Evolutionary conservation across 192 early-diverging fungal species (phyloP), one percentile per base, ranked within the genome.

Genomic region (Linnemannia elongata): DNA sequence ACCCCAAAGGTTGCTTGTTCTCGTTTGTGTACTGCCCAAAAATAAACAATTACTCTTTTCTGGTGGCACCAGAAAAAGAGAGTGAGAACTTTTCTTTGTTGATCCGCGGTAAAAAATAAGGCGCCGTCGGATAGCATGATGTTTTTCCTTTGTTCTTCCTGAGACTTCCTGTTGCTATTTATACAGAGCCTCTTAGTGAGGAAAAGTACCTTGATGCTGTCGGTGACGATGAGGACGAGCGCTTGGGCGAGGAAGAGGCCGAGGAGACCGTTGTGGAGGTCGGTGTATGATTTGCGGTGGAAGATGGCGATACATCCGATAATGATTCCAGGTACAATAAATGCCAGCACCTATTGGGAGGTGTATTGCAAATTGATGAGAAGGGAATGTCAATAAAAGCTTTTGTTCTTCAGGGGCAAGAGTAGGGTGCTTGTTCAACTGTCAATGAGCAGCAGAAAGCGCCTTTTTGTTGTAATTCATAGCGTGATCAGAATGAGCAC

Each of bases 211-310:
- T 93, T 93, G 68, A 93, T 78, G 27, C 89, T 77, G 55, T 91
- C 87, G 5, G 91, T 91, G 24, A 93, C 88, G 73, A 89, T 82
- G 24, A 91, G 82, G 7, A 88, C 90, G 41, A 91, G 80, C 9
- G 89, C 77, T 38, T 90, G 82, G 8, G 88, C 79, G 8, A 91
- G 82, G 24, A 85, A 76, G 4, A 93, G 82, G 3, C 92, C 91
- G 77, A 88, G 72, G 20, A 77, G 42, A 44, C 82, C 78, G 75
- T 89, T 82, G 77, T 89, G 89, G 68, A 80, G 71, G 63, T 89
- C 89, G 17, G 79, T 77, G 75, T 87, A 87, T 17, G 84, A 87
- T 55, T 15, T 80, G 38, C 79, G 66, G 15, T 81, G 36, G 57
- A 87, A 44, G 45, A 87, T 66, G 22, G 84, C 74, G 39, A 87